Evolutionary conservation across 208 protist genomes (phyloP).

Genomic region (Trypanosoma grayi): DNA sequence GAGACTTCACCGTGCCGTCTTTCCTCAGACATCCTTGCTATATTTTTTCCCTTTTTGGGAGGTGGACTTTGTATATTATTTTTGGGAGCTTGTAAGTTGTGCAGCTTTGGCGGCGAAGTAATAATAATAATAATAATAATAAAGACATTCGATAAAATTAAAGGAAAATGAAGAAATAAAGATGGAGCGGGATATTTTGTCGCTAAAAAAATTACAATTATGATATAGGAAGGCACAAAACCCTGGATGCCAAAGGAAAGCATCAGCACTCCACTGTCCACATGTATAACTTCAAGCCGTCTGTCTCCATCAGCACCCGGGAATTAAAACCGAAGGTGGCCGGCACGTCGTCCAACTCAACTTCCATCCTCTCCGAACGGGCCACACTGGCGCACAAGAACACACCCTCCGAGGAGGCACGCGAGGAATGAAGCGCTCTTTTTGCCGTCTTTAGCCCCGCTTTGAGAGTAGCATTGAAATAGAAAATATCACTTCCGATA

Average conservation of each 20-base stretch:
- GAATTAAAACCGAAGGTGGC: conserved; percentile 26
- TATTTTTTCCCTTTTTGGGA: too few species aligned
- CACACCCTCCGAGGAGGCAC: not conserved
- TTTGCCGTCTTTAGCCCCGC: conserved; percentile 37
- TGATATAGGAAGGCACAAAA: not conserved
- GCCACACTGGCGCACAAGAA: conserved; percentile 50
- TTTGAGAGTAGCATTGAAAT: conserved; percentile 40
- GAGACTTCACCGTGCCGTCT: too few species aligned
- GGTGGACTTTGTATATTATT: too few species aligned
- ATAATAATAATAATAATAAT: conserved; percentile 5
- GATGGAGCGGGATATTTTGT: too few species aligned
- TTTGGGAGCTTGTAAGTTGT: too few species aligned
- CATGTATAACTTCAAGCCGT: conserved; percentile 31
- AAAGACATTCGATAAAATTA: conserved; percentile 13
- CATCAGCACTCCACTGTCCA: conserved; percentile 25
- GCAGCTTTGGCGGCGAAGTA: too few species aligned
- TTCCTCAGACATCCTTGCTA: too few species aligned
- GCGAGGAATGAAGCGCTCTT: conserved; percentile 16
- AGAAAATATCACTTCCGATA: conserved; percentile 69
- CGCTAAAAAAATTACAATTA: conserved; percentile 15
- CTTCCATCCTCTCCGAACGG: conserved; percentile 57
- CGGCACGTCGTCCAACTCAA: conserved; percentile 39
- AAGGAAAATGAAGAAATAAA: conserved; percentile 17
- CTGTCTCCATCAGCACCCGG: conserved; percentile 13
- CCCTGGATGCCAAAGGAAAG: not conserved